Evolutionary conservation across 257 asterid species (phyloP).

Genomic region (Paulownia fortunei): DNA sequence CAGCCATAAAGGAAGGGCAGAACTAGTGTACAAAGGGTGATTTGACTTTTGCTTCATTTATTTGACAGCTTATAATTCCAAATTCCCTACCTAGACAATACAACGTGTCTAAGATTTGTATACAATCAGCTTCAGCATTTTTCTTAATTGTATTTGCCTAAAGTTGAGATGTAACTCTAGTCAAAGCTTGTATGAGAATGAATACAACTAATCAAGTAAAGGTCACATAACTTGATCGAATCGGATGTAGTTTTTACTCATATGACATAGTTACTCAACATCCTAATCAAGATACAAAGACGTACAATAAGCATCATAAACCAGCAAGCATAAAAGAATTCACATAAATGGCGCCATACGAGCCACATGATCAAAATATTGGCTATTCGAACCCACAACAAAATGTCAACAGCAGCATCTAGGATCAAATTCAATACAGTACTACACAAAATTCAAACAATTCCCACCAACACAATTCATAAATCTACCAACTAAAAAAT

Average conservation of each 20-base stretch:
- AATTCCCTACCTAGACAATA: conserved; percentile 7
- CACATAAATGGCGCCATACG: neutral
- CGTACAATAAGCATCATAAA: neutral
- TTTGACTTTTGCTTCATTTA: conserved; percentile 20
- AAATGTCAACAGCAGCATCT: conserved; percentile 30
- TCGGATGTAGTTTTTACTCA: conserved; percentile 31
- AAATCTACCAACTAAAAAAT: neutral
- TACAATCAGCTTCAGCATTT: neutral
- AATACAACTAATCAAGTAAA: conserved; percentile 17
- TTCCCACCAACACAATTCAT: neutral
- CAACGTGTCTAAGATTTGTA: neutral
- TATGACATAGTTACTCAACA: conserved; percentile 29
- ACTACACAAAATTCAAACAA: neutral
- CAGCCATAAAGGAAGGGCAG: conserved; percentile 8
- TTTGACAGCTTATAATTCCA: conserved; percentile 9
- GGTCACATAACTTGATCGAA: conserved; percentile 6
- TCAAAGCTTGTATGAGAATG: conserved; percentile 24
- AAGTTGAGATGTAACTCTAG: conserved; percentile 22
- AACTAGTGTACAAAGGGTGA: conserved; percentile 4
- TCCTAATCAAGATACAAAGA: conserved; percentile 29
- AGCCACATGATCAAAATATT: conserved; percentile 24
- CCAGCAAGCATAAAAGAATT: neutral
- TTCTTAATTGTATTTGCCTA: neutral
- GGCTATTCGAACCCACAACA: conserved; percentile 21
- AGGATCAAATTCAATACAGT: conserved; percentile 19